These are phyloP conservation scores for Withania somnifera DNA, from an alignment of 305 asterid genomes.

Conservation along the genomic window DNA sequence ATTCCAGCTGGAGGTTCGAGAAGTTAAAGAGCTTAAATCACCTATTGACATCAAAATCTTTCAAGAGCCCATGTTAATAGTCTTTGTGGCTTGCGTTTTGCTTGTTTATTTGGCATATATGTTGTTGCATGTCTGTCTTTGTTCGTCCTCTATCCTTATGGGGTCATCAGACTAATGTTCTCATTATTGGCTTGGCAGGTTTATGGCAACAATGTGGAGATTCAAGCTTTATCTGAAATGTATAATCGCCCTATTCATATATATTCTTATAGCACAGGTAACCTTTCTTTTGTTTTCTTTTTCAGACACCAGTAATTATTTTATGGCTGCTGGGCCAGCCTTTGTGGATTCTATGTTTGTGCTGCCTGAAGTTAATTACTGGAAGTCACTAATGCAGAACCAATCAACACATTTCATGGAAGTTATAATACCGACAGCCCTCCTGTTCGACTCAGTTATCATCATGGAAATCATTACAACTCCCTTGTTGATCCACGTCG, in stretches of 20 bases:
- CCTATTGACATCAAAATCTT: background rate
- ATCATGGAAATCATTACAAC: slow-evolving; percentile 94
- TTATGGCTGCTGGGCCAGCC: background rate
- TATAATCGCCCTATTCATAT: slow-evolving; percentile 97
- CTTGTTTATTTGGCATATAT: background rate
- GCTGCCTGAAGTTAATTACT: background rate
- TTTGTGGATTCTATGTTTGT: background rate
- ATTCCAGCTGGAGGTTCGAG: background rate
- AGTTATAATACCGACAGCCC: slow-evolving; percentile 83
- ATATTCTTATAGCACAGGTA: slow-evolving; percentile 93
- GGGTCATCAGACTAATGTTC: background rate
- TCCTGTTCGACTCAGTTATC: slow-evolving; percentile 89
- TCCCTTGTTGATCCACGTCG: slow-evolving; percentile 95
- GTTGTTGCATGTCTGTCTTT: background rate
- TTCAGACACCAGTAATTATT: background rate
- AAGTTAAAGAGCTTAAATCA: background rate
- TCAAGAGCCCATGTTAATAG: background rate
- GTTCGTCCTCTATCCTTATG: background rate
- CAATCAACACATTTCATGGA: slow-evolving; percentile 90
- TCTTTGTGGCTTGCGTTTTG: background rate
- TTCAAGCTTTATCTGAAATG: slow-evolving; percentile 94
- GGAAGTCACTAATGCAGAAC: slow-evolving; percentile 41
- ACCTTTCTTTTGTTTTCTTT: background rate
- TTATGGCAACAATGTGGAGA: slow-evolving; percentile 92
- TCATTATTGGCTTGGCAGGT: slow-evolving; percentile 39